phyloP scores from a whole-genome alignment of 768 basidiomycete species.

The Tylopilus vinaceipallidus region DNA sequence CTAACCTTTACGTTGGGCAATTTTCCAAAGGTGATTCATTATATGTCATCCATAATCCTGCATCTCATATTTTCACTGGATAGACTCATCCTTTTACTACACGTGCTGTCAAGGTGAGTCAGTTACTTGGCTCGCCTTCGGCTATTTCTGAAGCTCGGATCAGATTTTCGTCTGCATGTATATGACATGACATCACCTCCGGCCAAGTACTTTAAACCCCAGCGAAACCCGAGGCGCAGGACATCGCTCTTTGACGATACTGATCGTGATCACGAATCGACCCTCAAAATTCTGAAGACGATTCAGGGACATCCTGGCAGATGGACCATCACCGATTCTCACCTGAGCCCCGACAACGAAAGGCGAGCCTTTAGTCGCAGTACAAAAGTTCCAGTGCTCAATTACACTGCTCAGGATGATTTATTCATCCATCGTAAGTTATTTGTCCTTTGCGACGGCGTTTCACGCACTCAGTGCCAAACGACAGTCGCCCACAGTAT shows the following conservation, averaged over 20 bases:
- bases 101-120: constrained; percentile 78
- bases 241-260: constrained; percentile 23
- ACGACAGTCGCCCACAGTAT: constrained; percentile 63
- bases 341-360: constrained; percentile 86
- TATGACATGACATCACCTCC: constrained; percentile 70
- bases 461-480: constrained; percentile 1
- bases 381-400: constrained; percentile 39
- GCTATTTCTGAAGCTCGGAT: background rate
- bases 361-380: constrained; percentile 50
- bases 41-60: background rate
- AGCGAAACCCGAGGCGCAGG: constrained; percentile 15
- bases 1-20: constrained; percentile 84
- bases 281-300: constrained; percentile 53
- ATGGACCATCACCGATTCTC: constrained; percentile 96
- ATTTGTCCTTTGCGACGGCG: background rate
- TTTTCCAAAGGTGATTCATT: constrained; percentile 61
- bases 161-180: constrained; percentile 86
- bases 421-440: constrained; percentile 79
- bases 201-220: constrained; percentile 18
- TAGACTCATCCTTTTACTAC: constrained; percentile 90
- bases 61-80: constrained; percentile 4
- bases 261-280: constrained; percentile 45
- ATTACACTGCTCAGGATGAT: constrained; percentile 60
- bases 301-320: constrained; percentile 74
- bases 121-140: background rate